These are phyloP conservation scores for Marsdenia floribunda DNA, from an alignment of 257 asterid species.

Conservation along the genomic window DNA sequence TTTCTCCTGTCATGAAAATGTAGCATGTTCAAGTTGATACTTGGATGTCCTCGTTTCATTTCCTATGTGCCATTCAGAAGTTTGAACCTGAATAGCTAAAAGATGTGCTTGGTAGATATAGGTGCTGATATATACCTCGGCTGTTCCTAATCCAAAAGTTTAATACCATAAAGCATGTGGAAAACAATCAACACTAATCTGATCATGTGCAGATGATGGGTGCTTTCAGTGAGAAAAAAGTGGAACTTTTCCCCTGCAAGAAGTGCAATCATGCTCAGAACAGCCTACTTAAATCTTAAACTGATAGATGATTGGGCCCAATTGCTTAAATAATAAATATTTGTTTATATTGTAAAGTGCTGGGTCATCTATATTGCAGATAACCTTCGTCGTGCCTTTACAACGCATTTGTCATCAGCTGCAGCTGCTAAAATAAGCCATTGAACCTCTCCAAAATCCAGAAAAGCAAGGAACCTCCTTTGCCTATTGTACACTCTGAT, in stretches of 20 bases:
- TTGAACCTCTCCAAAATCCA: slow-evolving; percentile 5
- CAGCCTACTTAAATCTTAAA: too few relatives aligned
- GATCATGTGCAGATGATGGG: slow-evolving; percentile 71
- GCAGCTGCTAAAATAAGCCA: slow-evolving; percentile 37
- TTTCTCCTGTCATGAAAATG: too few relatives aligned
- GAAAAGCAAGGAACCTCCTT: too few relatives aligned
- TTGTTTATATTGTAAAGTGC: too few relatives aligned
- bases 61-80: too few relatives aligned
- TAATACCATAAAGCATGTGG: slow-evolving; percentile 34
- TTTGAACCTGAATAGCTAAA: background rate
- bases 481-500: too few relatives aligned
- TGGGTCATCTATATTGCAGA: too few relatives aligned
- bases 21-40: too few relatives aligned
- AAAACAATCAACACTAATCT: slow-evolving; percentile 50
- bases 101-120: background rate
- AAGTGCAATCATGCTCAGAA: background rate
- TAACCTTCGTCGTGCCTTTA: background rate
- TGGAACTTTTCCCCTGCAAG: slow-evolving; percentile 47
- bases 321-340: too few relatives aligned
- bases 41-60: too few relatives aligned
- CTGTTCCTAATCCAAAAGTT: slow-evolving; percentile 36
- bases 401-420: slow-evolving; percentile 24
- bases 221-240: slow-evolving; percentile 51
- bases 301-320: too few relatives aligned
- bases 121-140: slow-evolving; percentile 34